Base-by-base conservation (phyloP, 2,329 filamentous ascomycete genomes). In the Laburnicola sp. region DNA sequence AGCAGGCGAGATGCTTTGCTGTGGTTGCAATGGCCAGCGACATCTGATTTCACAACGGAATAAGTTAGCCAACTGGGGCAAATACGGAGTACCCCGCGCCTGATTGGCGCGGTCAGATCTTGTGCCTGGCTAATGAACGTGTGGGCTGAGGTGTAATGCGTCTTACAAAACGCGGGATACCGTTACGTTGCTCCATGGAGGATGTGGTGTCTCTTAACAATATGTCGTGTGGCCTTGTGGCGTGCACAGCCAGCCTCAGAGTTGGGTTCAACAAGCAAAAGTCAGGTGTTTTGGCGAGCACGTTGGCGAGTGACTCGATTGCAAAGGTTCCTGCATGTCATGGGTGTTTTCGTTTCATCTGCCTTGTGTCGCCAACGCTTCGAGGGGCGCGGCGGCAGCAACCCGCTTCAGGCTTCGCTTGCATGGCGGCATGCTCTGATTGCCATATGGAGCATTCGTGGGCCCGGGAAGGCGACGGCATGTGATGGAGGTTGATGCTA, bases 161-260 rank as follows among this genome's bases (percentile, higher is more conserved):
- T 51, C 41, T 69, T 68, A 68, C 67, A 56, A 60, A 57, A 63
- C 66, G 66, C 65, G 68, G 68, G 66, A 63, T 68, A 30, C 21
- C 22, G 11, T 48, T 54, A 49, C 48, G 48, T 47, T 31, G 32
- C 35, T 48, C 22, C 9, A 54, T 26, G 36, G 28, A 37, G 32
- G n/a, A 30, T 34, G 50, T 49, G 54, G 49, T 41, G 53, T 25
- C 32, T 41, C 25, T 45, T 32, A 32, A 40, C 25, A 34, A 45
- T 9, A 45, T 41, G 41, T 36, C 37, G 23, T 39, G 30, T 50
- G 42, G 40, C 32, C 38, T 50, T 35, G 44, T 53, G 52, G 55
- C 49, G 46, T 38, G 26, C 36, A 51, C 54, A 53, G 50, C 44
- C 37, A 45, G 54, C 50, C 62, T 56, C 64, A 63, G 40, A n/a